Conservation (phyloP, 2,329 filamentous ascomycete species). For the Plectosphaerella sp. region DNA sequence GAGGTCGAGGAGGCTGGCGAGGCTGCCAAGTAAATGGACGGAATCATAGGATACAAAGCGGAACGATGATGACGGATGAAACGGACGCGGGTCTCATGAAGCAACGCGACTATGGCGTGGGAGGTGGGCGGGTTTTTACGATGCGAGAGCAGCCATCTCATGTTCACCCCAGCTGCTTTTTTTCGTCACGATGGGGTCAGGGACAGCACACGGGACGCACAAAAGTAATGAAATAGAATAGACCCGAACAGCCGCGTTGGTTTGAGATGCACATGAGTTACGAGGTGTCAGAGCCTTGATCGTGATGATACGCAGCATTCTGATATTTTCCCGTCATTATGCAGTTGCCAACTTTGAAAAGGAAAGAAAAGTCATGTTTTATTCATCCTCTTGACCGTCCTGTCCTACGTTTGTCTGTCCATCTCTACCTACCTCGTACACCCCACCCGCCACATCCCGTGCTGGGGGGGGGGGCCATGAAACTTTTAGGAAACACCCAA, state of each 20-base stretch:
- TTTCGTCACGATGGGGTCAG: not conserved
- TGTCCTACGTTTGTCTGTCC: not conserved
- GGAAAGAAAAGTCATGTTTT: slow-evolving; percentile 2
- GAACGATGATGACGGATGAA: not conserved
- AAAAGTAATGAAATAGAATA: slow-evolving; percentile 1
- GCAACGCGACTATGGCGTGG: not conserved
- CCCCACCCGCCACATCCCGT: too few species aligned
- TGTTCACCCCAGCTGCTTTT: not conserved
- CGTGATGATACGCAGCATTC: too few species aligned
- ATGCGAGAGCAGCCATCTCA: not conserved
- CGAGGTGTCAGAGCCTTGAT: too few species aligned
- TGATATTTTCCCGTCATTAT: too few species aligned
- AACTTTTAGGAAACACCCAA: too few species aligned
- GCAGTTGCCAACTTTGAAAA: too few species aligned
- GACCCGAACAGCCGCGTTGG: not conserved
- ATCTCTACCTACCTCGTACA: too few species aligned
- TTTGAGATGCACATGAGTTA: not conserved
- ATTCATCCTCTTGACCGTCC: slow-evolving; percentile 3
- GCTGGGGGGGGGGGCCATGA: too few species aligned
- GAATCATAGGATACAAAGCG: not conserved
- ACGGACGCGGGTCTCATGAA: not conserved
- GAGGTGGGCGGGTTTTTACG: not conserved
- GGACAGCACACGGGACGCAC: not conserved
- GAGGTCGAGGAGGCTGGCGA: slow-evolving; percentile 42
- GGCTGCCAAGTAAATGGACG: slow-evolving; percentile 16